A percentile compares a stretch with the other conserved stretches of the same genome.
phyloP scores from a whole-genome alignment of 768 basidiomycete genomes.

The Suillus alpinus region DNA sequence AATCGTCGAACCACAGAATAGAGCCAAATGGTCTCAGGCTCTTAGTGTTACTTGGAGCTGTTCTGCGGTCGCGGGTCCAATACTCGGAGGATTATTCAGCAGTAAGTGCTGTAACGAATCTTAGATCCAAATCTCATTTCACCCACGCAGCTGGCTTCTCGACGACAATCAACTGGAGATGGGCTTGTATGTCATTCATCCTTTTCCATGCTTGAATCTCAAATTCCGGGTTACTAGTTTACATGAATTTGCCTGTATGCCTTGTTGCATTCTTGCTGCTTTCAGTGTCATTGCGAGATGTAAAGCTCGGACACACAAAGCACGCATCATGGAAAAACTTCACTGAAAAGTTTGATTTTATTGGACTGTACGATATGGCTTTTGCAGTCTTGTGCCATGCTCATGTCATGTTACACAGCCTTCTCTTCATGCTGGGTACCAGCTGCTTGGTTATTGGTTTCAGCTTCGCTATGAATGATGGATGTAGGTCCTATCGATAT shows the following conservation, averaged over 20 bases:
- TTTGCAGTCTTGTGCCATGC: constrained; percentile 13
- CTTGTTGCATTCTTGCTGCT: constrained; percentile 57
- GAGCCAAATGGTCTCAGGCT: constrained; percentile 84
- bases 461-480: constrained; percentile 64
- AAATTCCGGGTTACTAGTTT: constrained; percentile 49
- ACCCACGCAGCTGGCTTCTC: constrained; percentile 28
- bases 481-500: constrained; percentile 51
- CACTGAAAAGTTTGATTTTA: constrained; percentile 64
- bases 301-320: constrained; percentile 43
- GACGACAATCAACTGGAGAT: constrained; percentile 64
- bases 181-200: constrained; percentile 64
- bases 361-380: constrained; percentile 61
- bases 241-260: constrained; percentile 79
- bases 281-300: constrained; percentile 54
- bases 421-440: constrained; percentile 74
- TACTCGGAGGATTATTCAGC: constrained; percentile 82
- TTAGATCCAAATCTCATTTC: constrained; percentile 17
- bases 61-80: constrained; percentile 79
- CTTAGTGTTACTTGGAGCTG: constrained; percentile 85
- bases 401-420: constrained; percentile 37
- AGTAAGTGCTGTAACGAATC: constrained; percentile 39
- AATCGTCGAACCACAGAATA: constrained; percentile 65
- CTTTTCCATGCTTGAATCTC: constrained; percentile 10
- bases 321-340: constrained; percentile 58
- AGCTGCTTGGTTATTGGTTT: constrained; percentile 76